A percentile compares a stretch with the other conserved stretches of the same genome.
Conservation (phyloP, 352 stramenopile genomes). For the Pythium chondricola region DNA sequence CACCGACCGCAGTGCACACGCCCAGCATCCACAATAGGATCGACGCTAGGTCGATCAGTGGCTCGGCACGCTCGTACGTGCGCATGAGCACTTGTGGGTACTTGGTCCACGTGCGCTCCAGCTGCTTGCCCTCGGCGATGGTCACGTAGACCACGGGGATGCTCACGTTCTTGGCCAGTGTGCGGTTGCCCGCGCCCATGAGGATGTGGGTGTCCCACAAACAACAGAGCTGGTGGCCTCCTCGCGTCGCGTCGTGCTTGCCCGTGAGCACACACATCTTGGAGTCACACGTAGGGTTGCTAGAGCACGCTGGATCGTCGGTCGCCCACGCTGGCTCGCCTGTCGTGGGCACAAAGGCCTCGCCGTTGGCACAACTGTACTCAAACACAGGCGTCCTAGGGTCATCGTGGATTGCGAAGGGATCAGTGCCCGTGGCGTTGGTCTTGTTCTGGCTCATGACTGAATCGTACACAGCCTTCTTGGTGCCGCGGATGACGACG, state of each 20-base stretch:
- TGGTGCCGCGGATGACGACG: slow-evolving; percentile 53
- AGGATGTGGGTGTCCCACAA: slow-evolving; percentile 76
- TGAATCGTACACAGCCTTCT: slow-evolving; percentile 50
- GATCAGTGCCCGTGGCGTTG: slow-evolving; percentile 28
- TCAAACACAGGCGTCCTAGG: slow-evolving; percentile 40
- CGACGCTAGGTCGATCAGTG: slow-evolving; percentile 51
- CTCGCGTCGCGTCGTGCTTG: slow-evolving; percentile 7
- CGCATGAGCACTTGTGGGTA: slow-evolving; percentile 38
- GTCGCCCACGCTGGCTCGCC: slow-evolving; percentile 42
- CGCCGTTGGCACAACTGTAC: slow-evolving; percentile 54
- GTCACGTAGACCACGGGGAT: slow-evolving; percentile 72
- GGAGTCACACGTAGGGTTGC: slow-evolving; percentile 31
- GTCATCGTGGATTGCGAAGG: not conserved
- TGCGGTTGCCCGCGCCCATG: slow-evolving; percentile 55
- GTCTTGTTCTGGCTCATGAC: slow-evolving; percentile 33
- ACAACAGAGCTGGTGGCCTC: slow-evolving; percentile 57
- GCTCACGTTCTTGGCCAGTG: slow-evolving; percentile 27
- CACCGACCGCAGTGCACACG: slow-evolving; percentile 46
- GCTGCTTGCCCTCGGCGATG: slow-evolving; percentile 41
- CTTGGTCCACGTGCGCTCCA: slow-evolving; percentile 29
- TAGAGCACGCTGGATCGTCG: slow-evolving; percentile 29
- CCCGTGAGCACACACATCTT: slow-evolving; percentile 58
- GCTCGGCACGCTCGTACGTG: slow-evolving; percentile 38
- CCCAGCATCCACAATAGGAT: slow-evolving; percentile 58
- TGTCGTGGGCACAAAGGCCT: slow-evolving; percentile 42